These are phyloP conservation scores for Ricinus communis DNA, from an alignment of 345 rosid genomes.

Conservation along the genomic window DNA sequence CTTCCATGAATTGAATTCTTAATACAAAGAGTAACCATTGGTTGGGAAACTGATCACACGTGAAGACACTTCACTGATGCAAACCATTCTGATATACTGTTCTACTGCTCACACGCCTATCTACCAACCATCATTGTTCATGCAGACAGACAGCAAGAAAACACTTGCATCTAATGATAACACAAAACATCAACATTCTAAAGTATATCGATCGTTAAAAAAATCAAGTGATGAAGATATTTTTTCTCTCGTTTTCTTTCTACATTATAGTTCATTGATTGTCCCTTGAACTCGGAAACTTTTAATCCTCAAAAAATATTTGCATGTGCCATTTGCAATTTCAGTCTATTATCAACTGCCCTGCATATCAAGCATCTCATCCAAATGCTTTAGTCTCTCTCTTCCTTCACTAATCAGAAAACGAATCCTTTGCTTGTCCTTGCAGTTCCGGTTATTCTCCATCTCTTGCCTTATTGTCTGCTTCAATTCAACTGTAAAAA, in stretches of 20 bases:
- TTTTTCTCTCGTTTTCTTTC: background rate
- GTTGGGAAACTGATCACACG: too few species aligned
- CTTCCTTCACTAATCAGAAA: conserved; percentile 74
- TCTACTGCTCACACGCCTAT: too few species aligned
- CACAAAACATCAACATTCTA: too few species aligned
- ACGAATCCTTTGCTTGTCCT: conserved; percentile 64
- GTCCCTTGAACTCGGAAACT: background rate
- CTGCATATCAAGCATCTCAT: conserved; percentile 90
- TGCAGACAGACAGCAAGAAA: too few species aligned
- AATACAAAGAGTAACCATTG: too few species aligned
- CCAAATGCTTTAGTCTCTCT: conserved; percentile 64
- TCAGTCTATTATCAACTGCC: conserved; percentile 35
- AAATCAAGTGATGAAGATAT: too few species aligned
- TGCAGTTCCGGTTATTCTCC: conserved; percentile 63
- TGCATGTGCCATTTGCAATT: background rate
- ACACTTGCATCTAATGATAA: too few species aligned
- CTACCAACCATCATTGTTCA: too few species aligned
- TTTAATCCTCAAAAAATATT: background rate
- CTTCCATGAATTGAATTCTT: too few species aligned
- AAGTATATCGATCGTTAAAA: too few species aligned
- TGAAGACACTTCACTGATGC: too few species aligned
- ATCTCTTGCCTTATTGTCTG: conserved; percentile 65
- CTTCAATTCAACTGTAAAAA: conserved; percentile 54
- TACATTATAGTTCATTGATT: background rate
- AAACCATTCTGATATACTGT: too few species aligned